These are phyloP conservation scores for Fusarium sp. DNA, from an alignment of 2,329 filamentous ascomycete genomes.

Conservation along the genomic window DNA sequence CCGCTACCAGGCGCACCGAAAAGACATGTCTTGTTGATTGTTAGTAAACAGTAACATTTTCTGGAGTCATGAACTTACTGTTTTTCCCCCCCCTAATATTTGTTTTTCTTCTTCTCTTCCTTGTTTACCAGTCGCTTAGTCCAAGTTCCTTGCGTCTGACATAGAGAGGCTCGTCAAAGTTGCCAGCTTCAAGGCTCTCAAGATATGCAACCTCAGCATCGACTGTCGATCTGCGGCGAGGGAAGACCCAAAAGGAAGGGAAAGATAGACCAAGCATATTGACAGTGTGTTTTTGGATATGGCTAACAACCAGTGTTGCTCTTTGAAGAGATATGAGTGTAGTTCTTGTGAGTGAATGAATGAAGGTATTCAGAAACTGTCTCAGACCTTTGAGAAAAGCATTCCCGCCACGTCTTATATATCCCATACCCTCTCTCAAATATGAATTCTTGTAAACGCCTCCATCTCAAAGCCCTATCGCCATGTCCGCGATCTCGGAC, in stretches of 20 bases:
- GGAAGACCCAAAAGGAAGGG: conserved; percentile 26
- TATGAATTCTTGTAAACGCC: not conserved
- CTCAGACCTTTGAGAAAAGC: not conserved
- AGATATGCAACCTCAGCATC: conserved; percentile 23
- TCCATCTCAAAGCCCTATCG: conserved; percentile 11
- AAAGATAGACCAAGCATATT: conserved; percentile 37
- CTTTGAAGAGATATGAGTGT: not conserved
- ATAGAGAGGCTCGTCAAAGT: conserved; percentile 29
- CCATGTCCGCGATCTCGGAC: conserved; percentile 8
- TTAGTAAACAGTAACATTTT: not conserved
- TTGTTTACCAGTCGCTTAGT: conserved; percentile 25
- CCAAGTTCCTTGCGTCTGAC: conserved; percentile 23
- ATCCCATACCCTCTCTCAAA: not conserved
- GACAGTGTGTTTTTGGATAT: not conserved
- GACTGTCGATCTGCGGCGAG: conserved; percentile 28
- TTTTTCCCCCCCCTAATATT: not conserved
- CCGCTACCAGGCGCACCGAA: conserved; percentile 8
- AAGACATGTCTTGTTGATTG: not conserved
- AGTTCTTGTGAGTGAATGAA: not conserved
- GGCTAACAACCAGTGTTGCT: not conserved
- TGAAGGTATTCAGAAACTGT: not conserved
- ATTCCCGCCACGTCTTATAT: conserved; percentile 7
- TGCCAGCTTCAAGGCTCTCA: conserved; percentile 24
- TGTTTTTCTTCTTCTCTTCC: not conserved
- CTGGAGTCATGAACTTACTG: not conserved